Base-by-base conservation (phyloP, 495 filamentous ascomycete species). In the Tuber indicum region DNA sequence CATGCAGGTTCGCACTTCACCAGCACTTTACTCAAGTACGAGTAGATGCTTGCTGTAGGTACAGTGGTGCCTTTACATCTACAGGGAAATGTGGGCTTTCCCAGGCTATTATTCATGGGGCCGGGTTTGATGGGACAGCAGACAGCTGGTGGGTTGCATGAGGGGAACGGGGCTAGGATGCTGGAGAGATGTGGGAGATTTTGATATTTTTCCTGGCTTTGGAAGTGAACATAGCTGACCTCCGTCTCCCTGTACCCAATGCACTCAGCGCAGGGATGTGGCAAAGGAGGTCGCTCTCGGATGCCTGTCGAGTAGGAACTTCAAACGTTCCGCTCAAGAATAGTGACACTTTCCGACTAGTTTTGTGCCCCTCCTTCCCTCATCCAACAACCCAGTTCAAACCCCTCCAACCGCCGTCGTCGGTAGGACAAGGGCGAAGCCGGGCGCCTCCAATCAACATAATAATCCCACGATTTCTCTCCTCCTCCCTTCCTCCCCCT, bases 341-440 rank as follows among this genome's bases (percentile, higher is more conserved):
- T 16, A n/a, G 58, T 32, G n/a, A 32, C 58, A 62, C 58, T 62
- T 62, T 62, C 58, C n/a, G 10, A 16, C 9, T 32, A 66, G 58
- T 17, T 36, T 36, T 66, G 71, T 42, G 77, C 77, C 71, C 76
- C 78, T 79, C 78, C 71, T 44, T 73, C 10, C 72, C 70, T 70
- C 72, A 58, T 74, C 32, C 76, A 77, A 32, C 47, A 45, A 46
- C 74, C 66, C 52, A 70, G 46, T 7, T 66, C 26, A 66, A 17
- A 66, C 26, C 58, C 46, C 77, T 62, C 70, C 74, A 73, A 75
- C 74, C 73, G 70, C 77, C 71, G 49, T 72, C 49, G 78, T 79
- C 75, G 72, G 72, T 79, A 26, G 72, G 66, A 71, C 75, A 36
- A 73, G 36, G 77, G 72, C 52, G 62, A 73, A 76, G 71, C 62